Conservation (phyloP, 2,329 filamentous ascomycete species). For the Colletotrichum tropicale region DNA sequence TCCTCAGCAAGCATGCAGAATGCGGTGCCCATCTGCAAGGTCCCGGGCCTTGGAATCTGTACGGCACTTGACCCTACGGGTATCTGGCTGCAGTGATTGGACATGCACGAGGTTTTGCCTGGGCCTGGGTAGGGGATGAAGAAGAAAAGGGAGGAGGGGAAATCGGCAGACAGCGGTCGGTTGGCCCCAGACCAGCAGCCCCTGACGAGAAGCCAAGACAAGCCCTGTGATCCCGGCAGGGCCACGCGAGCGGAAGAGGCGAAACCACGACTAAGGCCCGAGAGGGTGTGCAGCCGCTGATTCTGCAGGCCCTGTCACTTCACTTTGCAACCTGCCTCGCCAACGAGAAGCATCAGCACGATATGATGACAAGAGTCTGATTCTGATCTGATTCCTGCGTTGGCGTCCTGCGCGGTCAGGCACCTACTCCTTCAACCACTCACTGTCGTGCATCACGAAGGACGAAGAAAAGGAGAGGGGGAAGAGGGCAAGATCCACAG, state of each 20-base stretch:
- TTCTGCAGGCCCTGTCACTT: not conserved
- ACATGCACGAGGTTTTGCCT: not conserved
- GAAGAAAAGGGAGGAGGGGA: not conserved
- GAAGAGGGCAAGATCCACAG: not conserved
- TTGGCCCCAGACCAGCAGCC: not conserved
- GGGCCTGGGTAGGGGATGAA: not conserved
- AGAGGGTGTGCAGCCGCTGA: not conserved
- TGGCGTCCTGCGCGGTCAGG: not conserved
- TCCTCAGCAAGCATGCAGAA: not conserved
- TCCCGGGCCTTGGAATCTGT: not conserved
- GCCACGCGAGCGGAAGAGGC: conserved; percentile 12
- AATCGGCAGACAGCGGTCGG: not conserved
- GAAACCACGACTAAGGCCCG: not conserved
- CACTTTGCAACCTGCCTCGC: not conserved
- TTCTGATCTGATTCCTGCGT: not conserved
- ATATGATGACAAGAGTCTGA: not conserved
- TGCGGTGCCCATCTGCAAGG: not conserved
- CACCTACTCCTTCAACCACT: not conserved
- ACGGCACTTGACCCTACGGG: not conserved
- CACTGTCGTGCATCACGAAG: not conserved
- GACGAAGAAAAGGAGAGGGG: not conserved
- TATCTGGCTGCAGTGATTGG: not conserved
- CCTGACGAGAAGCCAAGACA: not conserved
- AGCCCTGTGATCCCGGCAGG: conserved; percentile 2
- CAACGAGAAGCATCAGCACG: not conserved